Evolutionary conservation across 2,329 filamentous ascomycete genomes (phyloP), one percentile per base, ranked within the genome.

Genomic region (Nectriaceae sp.): DNA sequence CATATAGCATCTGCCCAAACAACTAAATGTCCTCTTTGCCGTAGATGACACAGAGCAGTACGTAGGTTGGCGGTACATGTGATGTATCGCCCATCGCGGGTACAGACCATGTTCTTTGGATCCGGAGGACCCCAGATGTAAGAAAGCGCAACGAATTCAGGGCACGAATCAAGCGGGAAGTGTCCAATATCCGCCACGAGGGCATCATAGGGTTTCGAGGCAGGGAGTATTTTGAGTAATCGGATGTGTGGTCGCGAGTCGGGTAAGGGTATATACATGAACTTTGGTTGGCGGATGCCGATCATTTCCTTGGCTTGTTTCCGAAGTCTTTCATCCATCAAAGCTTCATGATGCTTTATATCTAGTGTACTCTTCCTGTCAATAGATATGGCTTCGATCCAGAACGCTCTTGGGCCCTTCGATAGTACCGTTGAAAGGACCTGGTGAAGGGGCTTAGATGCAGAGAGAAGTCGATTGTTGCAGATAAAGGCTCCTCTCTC

Each of bases 401-500:
- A 51, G 33, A 51, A 51, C 21, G 44, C 31, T n/a, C 49, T 44
- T 19, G 44, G 44, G 1, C 44, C 49, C 10, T 44, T 50, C 11
- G 35, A 26, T 20, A 51, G 21, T 15, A 51, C 22, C 19, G 40
- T 41, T 11, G 44, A 47, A 8, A 51, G 41, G 13, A 51, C 45
- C 29, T 49, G 46, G 21, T 51, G 38, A 2, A 42, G 31, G 4
- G 43, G 44, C 5, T 42, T 51, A 10, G 49, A 35, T 18, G 47
- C 44, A 11, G 46, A 44, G n/a, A 47, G 21, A 10, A 51, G 31
- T 24, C 44, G 41, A 21, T 45, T 51, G 22, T 51, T 51, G 49
- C 49, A 51, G 16, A 47, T 47, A 13, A 51, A 5, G 5, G 44
- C 44, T 11, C 31, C 45, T 36, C 47, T 51, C 21, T 47, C 49